Percentiles rank a stretch among this genome's conserved stretches.
These are phyloP conservation scores for Patellifolia procumbens DNA, from an alignment of 179 eudicot species.

Conservation along the genomic window DNA sequence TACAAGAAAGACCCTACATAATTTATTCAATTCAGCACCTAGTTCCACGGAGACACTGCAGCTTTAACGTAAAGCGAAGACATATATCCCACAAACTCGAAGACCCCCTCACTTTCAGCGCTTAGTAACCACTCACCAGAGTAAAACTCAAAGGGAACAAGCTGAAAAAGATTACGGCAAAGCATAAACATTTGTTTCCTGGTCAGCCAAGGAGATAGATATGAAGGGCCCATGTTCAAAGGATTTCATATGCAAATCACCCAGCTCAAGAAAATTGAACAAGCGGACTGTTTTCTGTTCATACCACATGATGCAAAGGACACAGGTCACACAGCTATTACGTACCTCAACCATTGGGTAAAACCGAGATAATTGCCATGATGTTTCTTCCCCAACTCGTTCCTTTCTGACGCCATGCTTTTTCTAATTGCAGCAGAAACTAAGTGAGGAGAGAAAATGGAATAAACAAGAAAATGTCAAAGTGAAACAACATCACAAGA, in stretches of 20 bases:
- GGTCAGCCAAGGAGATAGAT: not conserved
- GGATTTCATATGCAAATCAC: not conserved
- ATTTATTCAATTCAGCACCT: not conserved
- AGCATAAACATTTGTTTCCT: not conserved
- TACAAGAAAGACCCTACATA: too few relatives aligned
- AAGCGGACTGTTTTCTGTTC: not conserved
- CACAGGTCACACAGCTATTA: too few relatives aligned
- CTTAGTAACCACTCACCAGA: not conserved
- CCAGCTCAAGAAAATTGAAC: not conserved
- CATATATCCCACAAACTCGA: not conserved
- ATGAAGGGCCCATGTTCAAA: not conserved
- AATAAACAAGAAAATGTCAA: not conserved
- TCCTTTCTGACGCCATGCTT: conserved; percentile 83
- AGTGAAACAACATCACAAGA: conserved; percentile 3
- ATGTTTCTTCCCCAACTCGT: conserved; percentile 70
- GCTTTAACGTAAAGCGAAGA: not conserved
- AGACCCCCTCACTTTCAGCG: not conserved
- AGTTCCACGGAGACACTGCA: not conserved
- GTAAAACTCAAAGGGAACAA: not conserved
- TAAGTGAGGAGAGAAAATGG: too few relatives aligned
- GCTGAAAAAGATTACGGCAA: not conserved
- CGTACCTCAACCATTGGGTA: conserved; percentile 92
- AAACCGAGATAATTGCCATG: conserved; percentile 89
- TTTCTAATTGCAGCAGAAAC: conserved; percentile 47
- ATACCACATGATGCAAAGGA: conserved; percentile 17